Conservation (phyloP, 2,329 filamentous ascomycete genomes). For the Pyrenophora graminea region DNA sequence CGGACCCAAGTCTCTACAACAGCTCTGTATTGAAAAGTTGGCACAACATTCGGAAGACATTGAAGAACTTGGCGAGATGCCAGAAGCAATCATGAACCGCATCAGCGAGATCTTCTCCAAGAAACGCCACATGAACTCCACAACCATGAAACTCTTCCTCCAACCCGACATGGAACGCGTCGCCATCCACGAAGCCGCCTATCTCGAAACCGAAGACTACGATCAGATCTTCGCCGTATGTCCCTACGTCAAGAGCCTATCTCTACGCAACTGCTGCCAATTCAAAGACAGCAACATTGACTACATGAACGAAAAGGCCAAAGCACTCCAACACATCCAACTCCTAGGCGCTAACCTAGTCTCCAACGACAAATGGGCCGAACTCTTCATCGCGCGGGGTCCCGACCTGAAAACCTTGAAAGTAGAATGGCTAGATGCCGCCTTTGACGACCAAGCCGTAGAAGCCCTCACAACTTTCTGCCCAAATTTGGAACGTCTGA, state of each 20-base stretch:
- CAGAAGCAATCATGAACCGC: conserved; percentile 59
- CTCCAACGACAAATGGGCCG: conserved; percentile 73
- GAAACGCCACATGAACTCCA: conserved; percentile 61
- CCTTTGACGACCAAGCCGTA: conserved; percentile 75
- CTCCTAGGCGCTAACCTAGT: conserved; percentile 85
- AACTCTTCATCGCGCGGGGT: conserved; percentile 70
- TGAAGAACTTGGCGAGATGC: conserved; percentile 67
- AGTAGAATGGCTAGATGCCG: conserved; percentile 81
- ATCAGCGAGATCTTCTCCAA: conserved; percentile 68
- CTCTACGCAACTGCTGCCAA: conserved; percentile 83
- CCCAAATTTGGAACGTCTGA: conserved; percentile 72
- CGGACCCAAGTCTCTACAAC: conserved; percentile 71
- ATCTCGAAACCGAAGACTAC: conserved; percentile 75
- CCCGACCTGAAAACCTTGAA: conserved; percentile 68
- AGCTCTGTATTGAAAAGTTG: conserved; percentile 67
- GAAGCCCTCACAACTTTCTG: conserved; percentile 66
- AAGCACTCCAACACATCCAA: conserved; percentile 71
- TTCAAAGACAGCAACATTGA: conserved; percentile 85
- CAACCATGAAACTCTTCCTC: conserved; percentile 56
- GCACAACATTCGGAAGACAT: conserved; percentile 66
- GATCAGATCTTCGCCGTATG: conserved; percentile 78
- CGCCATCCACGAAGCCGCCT: conserved; percentile 64
- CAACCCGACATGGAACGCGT: conserved; percentile 60
- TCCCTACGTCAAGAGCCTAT: conserved; percentile 69
- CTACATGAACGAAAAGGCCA: conserved; percentile 75